These are phyloP conservation scores for Schoenoplectus tabernaemontani DNA, from an alignment of 202 grass and related monocot genomes.

Conservation along the genomic window DNA sequence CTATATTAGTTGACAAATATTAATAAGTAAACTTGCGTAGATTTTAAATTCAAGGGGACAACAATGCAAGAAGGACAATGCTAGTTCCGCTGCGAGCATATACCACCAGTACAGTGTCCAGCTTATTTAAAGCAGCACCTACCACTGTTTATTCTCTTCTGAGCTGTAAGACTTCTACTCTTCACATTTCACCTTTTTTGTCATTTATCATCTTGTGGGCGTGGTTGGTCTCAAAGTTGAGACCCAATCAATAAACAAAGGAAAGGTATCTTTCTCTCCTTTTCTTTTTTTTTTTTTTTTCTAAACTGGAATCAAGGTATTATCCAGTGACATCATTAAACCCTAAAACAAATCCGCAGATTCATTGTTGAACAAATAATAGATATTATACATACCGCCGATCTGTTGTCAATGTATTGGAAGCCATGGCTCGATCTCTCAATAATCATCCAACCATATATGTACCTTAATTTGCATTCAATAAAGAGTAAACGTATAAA, in stretches of 20 bases:
- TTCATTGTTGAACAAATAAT: not conserved
- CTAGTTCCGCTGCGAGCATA: not conserved
- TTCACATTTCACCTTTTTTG: not conserved
- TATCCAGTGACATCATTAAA: not conserved
- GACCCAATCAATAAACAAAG: not conserved
- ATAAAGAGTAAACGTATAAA: not conserved
- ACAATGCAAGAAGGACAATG: constrained; percentile 21
- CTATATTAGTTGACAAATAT: constrained; percentile 36
- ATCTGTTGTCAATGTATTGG: constrained; percentile 23
- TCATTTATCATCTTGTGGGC: not conserved
- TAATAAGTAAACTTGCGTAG: not conserved
- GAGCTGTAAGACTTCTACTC: not conserved
- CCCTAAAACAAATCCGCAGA: not conserved
- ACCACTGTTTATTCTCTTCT: not conserved
- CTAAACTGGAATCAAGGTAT: not conserved
- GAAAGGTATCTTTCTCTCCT: not conserved
- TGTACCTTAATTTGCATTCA: not conserved
- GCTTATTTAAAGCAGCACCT: not conserved
- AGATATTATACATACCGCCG: constrained; percentile 12
- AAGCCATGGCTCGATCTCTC: constrained; percentile 22
- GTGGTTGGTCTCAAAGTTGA: not conserved
- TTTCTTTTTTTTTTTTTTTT: not conserved
- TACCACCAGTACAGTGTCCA: not conserved
- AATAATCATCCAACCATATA: constrained; percentile 27
- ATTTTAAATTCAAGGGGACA: not conserved